phyloP scores from a whole-genome alignment of 2,329 filamentous ascomycete genomes.

The Paecilomyces niveus region DNA sequence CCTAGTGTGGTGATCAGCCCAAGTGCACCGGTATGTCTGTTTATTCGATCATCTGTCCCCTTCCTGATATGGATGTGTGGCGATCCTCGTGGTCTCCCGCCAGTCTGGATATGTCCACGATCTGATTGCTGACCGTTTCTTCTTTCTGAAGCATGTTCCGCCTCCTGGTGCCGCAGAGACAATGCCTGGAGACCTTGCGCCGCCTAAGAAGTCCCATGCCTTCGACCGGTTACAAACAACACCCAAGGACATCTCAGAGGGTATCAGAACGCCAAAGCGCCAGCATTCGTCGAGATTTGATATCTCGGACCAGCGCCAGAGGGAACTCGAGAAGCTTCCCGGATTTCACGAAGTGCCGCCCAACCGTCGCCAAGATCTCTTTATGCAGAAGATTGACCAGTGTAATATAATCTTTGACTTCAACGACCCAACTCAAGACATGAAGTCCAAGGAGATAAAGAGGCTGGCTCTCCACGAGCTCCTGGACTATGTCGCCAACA shows the following conservation, averaged over 20 bases:
- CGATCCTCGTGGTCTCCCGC: neutral
- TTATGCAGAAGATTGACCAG: constrained; percentile 99
- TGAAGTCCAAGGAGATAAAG: constrained; percentile 99
- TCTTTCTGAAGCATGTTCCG: constrained; percentile 64
- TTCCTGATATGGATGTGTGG: neutral
- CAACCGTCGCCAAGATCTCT: constrained; percentile 88
- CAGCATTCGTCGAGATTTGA: constrained; percentile 98
- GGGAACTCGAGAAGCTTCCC: constrained; percentile 92
- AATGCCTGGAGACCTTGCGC: constrained; percentile 94
- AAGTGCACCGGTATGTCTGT: constrained; percentile 70
- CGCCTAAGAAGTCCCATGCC: constrained; percentile 87
- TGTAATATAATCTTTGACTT: constrained; percentile 99
- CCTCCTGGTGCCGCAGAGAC: constrained; percentile 91
- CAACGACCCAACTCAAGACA: constrained; percentile 94
- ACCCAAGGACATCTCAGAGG: constrained; percentile 93
- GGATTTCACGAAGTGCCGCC: constrained; percentile 97
- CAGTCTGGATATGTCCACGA: neutral
- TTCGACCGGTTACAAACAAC: constrained; percentile 87
- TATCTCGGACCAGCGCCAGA: constrained; percentile 80
- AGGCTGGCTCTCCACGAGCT: constrained; percentile 90
- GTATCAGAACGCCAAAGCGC: constrained; percentile 87
- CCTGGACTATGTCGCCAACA: constrained; percentile 96
- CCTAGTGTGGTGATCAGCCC: constrained; percentile 93
- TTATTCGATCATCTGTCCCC: constrained; percentile 2
- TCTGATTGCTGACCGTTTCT: neutral